These are phyloP conservation scores for Trichoderma citrinoviride DNA, from an alignment of 2,329 filamentous ascomycete species.

Conservation along the genomic window DNA sequence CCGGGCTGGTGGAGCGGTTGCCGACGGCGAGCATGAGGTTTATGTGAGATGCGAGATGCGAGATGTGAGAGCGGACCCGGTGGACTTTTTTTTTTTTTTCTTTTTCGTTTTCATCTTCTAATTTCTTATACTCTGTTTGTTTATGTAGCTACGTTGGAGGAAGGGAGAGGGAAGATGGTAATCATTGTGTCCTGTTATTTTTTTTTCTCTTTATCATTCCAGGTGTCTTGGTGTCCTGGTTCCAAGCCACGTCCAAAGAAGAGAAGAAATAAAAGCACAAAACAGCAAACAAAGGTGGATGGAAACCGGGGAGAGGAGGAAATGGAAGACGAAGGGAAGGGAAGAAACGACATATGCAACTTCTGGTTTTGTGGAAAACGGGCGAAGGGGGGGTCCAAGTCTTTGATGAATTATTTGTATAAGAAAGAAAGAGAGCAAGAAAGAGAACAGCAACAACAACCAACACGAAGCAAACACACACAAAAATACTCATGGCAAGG, in stretches of 20 bases:
- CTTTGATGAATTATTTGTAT: slow-evolving; percentile 18
- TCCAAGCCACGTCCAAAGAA: not conserved
- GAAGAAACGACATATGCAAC: slow-evolving; percentile 1
- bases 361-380: slow-evolving; percentile 21
- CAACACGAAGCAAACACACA: no score
- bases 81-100: not conserved
- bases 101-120: not conserved
- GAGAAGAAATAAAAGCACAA: not conserved
- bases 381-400: slow-evolving; percentile 19
- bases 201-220: not conserved
- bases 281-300: not conserved
- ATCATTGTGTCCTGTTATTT: not conserved
- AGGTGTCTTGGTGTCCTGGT: not conserved
- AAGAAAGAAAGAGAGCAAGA: not conserved
- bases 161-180: slow-evolving; percentile 12
- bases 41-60: slow-evolving; percentile 34
- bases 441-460: not conserved
- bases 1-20: slow-evolving; percentile 44
- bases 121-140: not conserved
- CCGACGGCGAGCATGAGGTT: slow-evolving; percentile 46
- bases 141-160: slow-evolving; percentile 3
- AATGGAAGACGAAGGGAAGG: slow-evolving; percentile 21
- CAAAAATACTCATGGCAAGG: not conserved
- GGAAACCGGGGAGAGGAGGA: slow-evolving; percentile 23
- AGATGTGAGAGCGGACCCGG: slow-evolving; percentile 10